phyloP scores from a whole-genome alignment of 2,329 filamentous ascomycete genomes.

The Didymella keratinophila region DNA sequence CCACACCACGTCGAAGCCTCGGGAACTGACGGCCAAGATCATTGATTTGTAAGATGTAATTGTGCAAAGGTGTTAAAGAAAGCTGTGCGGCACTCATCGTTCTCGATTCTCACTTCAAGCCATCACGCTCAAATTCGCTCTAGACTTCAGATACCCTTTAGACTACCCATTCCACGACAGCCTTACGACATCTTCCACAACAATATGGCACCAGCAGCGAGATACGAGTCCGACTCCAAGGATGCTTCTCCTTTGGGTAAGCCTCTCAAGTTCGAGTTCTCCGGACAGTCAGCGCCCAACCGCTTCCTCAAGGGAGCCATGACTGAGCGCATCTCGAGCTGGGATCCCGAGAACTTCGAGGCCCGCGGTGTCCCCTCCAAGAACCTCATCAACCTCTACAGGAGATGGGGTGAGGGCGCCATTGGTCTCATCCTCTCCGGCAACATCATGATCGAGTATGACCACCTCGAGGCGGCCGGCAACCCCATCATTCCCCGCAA shows the following conservation, averaged over 20 bases:
- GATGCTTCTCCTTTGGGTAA: conserved; percentile 53
- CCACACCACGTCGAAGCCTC: conserved; percentile 17
- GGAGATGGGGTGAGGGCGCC: conserved; percentile 61
- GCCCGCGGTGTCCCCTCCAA: conserved; percentile 63
- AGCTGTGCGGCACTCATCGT: neutral
- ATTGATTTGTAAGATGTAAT: conserved; percentile 22
- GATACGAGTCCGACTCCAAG: conserved; percentile 53
- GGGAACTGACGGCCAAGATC: conserved; percentile 13
- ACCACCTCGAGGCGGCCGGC: conserved; percentile 64
- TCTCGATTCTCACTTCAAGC: neutral
- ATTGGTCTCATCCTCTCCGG: conserved; percentile 65
- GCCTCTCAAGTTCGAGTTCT: conserved; percentile 57
- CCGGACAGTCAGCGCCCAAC: conserved; percentile 66
- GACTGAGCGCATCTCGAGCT: conserved; percentile 70
- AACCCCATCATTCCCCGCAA: conserved; percentile 68
- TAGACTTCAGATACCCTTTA: conserved; percentile 2
- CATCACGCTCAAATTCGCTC: neutral
- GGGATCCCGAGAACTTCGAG: conserved; percentile 62
- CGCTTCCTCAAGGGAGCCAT: conserved; percentile 73
- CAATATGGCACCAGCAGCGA: conserved; percentile 48
- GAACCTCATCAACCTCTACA: conserved; percentile 62
- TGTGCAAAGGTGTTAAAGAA: conserved; percentile 1
- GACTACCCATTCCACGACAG: neutral
- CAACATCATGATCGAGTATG: conserved; percentile 70
- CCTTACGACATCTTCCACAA: neutral